Evolutionary conservation across 129 eudicot species (phyloP), one percentile per base, ranked within the genome.

Genomic region (Silybum marianum): DNA sequence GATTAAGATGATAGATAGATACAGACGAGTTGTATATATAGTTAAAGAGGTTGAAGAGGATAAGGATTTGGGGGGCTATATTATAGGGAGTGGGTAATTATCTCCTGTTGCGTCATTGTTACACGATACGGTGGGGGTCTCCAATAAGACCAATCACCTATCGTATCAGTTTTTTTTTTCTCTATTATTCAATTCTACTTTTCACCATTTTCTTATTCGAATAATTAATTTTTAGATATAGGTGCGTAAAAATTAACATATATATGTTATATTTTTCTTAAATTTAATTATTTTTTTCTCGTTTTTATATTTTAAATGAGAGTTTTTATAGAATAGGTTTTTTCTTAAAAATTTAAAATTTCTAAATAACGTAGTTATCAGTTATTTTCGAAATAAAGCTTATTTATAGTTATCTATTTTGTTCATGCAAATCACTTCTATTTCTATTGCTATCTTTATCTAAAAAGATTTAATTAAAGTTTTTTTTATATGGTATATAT

Each of bases 21-120:
- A 67, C 12, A 75, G n/a, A n/a, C 9, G 18, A 11, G 3, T 34
- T 62, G 26, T 44, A 24, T 78, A 22, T 69, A 34, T 76, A 58
- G 19, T 70, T 8, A 26, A 3, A 39, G 83, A 79, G 63, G 78
- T 69, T 77, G 78, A 77, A 83, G 72, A 48, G 81, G 86, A 77
- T 76, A 76, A 83, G 72, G 86, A 7, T 76, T 71, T 70, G 14
- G 54, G 72, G 69, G 32, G 36, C 36, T 32, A 0, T 51, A 54
- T 54, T 18, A 54, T 54, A 54, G 21, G 63, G 63, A 16, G 22
- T 54, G 63, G 38, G 70, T 12, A 46, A 11, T 71, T 79, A 79
- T 79, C 70, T 54, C 71, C 71, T 71, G 77, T 54, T 16, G 44
- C 78, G 73, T 38, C 62, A 14, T 14, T 26, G 14, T 36, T 75